Base-by-base conservation (phyloP, 345 rosid genomes). In the Bruguiera sexangula region DNA sequence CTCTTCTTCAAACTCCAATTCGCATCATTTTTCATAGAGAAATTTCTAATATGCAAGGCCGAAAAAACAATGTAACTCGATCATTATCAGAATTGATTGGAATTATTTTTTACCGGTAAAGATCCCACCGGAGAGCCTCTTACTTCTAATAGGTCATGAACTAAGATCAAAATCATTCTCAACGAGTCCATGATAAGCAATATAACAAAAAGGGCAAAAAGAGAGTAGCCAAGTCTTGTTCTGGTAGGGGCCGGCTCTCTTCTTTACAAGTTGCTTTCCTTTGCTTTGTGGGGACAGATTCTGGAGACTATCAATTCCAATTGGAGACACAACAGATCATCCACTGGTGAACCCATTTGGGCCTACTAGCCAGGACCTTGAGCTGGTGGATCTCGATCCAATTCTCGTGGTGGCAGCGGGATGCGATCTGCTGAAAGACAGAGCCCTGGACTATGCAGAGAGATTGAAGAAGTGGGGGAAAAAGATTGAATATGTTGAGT, bases 331-430 rank as follows among this genome's bases (percentile, higher is more conserved):
- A 19, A 81, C 75, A 2, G 90, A 84, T 74, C 83, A 84, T 62
- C 90, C 88, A 1, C 32, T 82, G 5, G 78, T 88, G 75, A 88
- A 88, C 73, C 93, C 93, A 58, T 85, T 82, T 39, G 88, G 87
- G 18, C 85, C 86, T 15, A 8, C 31, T 0, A 86, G 90, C 76
- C 36, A 8, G 16, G 75, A 62, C 64, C 83, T 84, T 1, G 78
- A 80, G 63, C 39, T 51, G 0, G 46, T 76, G 37, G 48, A 66
- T 8, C 77, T 86, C 24, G 90, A 82, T 65, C 88, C 88, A 2
- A 76, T 84, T 26, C 69, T 88, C 8, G 85, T 83, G 2, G 84
- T 86, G 24, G 80, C 34, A 6, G 93, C 88, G 3, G 84, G 85
- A 26, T 74, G 81, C 43, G 90, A 86, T 69, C 75, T 88, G 46